These are phyloP conservation scores for Calonectria crousiana DNA, from an alignment of 2,329 filamentous ascomycete species.

Conservation along the genomic window DNA sequence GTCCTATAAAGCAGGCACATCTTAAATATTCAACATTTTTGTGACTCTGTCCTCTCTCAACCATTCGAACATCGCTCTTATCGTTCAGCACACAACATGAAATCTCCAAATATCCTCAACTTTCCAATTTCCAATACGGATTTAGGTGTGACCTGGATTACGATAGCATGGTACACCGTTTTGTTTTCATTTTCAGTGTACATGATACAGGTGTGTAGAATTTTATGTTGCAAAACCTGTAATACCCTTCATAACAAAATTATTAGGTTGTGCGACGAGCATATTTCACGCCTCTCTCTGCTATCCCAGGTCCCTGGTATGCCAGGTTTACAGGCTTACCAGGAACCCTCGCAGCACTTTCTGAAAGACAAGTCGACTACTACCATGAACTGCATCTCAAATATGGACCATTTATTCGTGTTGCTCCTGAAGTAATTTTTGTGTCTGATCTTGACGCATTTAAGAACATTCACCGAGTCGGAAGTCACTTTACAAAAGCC, in stretches of 20 bases:
- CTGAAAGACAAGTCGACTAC: neutral
- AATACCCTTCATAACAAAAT: neutral
- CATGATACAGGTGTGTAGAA: neutral
- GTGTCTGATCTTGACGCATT: neutral
- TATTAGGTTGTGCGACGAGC: neutral
- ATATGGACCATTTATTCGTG: neutral
- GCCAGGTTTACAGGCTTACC: neutral
- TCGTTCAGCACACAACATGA: too few species aligned
- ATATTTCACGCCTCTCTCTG: neutral
- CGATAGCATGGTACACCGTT: too few species aligned
- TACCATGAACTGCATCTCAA: neutral
- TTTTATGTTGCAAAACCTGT: too few species aligned
- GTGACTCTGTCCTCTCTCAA: too few species aligned
- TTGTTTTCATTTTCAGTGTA: neutral
- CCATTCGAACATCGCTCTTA: too few species aligned
- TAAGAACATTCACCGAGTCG: neutral
- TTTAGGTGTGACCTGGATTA: too few species aligned
- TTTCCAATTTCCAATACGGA: too few species aligned
- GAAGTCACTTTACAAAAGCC: neutral
- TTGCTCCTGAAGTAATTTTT: neutral
- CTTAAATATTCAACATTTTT: too few species aligned
- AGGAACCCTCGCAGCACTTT: neutral
- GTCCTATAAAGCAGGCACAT: too few species aligned
- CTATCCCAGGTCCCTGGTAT: neutral
- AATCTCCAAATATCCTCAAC: too few species aligned